phyloP scores from a whole-genome alignment of 1,284 basidiomycete genomes.

The Boletellus sp. region DNA sequence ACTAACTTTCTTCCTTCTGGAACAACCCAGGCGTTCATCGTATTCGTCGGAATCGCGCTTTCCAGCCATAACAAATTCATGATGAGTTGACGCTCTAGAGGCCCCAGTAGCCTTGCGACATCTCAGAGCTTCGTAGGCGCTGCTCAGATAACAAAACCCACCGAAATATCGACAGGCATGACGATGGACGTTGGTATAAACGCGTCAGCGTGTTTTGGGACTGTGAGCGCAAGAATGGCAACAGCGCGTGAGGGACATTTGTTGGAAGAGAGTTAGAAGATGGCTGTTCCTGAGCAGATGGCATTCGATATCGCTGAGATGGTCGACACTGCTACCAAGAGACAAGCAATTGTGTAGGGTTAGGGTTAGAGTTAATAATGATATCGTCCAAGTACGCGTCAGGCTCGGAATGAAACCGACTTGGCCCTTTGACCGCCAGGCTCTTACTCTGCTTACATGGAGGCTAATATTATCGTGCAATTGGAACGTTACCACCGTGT shows the following conservation, averaged over 20 bases:
- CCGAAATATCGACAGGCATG: constrained; percentile 94
- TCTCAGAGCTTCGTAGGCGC: constrained; percentile 15
- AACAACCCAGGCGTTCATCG: constrained; percentile 83
- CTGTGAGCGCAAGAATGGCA: constrained; percentile 84
- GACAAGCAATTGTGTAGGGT: constrained; percentile 6
- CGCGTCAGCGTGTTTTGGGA: constrained; percentile 81
- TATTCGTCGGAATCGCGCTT: constrained; percentile 61
- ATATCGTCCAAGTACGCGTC: no score
- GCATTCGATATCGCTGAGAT: constrained; percentile 14
- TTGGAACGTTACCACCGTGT: no score
- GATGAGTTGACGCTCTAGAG: constrained; percentile 86
- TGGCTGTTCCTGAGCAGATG: constrained; percentile 22
- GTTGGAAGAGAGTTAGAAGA: constrained; percentile 8
- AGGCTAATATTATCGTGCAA: no score
- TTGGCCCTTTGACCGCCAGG: no score
- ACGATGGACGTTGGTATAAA: constrained; percentile 86
- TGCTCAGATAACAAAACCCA: constrained; percentile 14
- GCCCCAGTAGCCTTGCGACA: constrained; percentile 68
- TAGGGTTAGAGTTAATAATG: constrained; percentile 6
- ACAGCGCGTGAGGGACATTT: constrained; percentile 53
- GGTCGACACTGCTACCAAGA: no score
- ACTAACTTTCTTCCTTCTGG: constrained; percentile 69
- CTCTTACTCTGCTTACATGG: no score
- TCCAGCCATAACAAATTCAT: constrained; percentile 94
- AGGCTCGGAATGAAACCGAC: no score